phyloP scores from a whole-genome alignment of 148 eudicot genomes.

The Camellia sinensis region DNA sequence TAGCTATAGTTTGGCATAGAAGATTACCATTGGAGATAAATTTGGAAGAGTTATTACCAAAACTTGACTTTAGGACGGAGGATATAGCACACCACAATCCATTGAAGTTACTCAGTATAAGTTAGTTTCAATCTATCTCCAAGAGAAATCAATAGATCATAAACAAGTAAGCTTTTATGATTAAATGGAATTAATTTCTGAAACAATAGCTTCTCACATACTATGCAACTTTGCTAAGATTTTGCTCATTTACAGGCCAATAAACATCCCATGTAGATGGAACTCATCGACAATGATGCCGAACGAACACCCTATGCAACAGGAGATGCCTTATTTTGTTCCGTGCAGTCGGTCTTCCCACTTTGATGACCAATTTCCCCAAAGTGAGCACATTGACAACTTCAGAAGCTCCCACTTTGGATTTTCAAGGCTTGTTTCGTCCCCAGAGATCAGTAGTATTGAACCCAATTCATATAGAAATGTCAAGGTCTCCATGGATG shows the following conservation, averaged over 20 bases:
- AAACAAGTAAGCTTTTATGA: background rate
- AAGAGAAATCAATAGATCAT: background rate
- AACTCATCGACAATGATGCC: constrained; percentile 29
- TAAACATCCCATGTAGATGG: constrained; percentile 57
- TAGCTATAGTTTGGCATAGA: too few species aligned
- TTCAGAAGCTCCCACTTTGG: constrained; percentile 33
- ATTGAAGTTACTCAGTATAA: background rate
- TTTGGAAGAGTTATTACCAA: too few species aligned
- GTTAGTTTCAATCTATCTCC: background rate
- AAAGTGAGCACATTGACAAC: constrained; percentile 23
- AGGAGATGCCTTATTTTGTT: constrained; percentile 26
- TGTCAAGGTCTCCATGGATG: constrained; percentile 32
- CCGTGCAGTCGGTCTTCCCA: constrained; percentile 15
- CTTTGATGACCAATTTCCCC: constrained; percentile 13
- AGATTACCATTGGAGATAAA: too few species aligned
- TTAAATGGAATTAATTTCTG: background rate
- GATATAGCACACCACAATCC: too few species aligned
- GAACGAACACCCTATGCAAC: constrained; percentile 18
- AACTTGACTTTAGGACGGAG: too few species aligned
- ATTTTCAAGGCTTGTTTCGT: constrained; percentile 31
- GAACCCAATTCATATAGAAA: constrained; percentile 28
- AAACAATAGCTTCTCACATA: background rate
- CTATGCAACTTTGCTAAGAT: background rate
- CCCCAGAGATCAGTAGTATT: constrained; percentile 44
- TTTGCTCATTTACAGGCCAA: constrained; percentile 41